Base-by-base conservation (phyloP, 331 rosid species). In the Saraca asoca region DNA sequence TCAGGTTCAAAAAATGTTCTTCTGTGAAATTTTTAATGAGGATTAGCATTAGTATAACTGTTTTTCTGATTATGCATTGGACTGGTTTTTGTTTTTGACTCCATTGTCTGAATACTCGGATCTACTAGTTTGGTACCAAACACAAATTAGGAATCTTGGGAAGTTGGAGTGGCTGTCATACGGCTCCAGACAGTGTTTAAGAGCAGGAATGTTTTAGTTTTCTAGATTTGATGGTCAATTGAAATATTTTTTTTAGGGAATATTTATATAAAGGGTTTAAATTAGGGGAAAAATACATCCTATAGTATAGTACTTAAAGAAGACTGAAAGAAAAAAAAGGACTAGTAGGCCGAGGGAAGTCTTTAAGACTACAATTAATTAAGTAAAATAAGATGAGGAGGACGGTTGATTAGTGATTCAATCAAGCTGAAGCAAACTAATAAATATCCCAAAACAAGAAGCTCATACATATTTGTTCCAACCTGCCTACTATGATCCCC, bases 61-160 rank as follows among this genome's bases (percentile, higher is more conserved):
- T 75, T 75, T 68, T 33, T 53, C 7, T 37, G 56, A 63, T 56
- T 12, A 9, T 46, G 16, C 9, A 5, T 49, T 66, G 57, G 48
- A 58, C 43, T 12, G 7, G 53, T 43, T 43, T 58, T 38, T 59
- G 62, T 15, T 48, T 70, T 39, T 46, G 60, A 68, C 64, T 58
- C 49, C 18, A 58, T 33, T 58, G 31, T 24, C 31, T 24, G 31
- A 24, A 1, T 24, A 24, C 41, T 50, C 13, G 19, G 71, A 20
- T 17, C 12, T 71, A 35, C 66, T 52, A 48, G 55, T 65, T 71
- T 18, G 34, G 14, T 42, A 34, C 33, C 61, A 7, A 8, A 35
- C 43, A 55, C 16, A 35, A 70, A 11, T 19, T 38, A 7, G 50
- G 46, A 50, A 50, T 70, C n/a, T 38, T 6, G 12, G 12, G 13